Conservation (phyloP, 2,329 filamentous ascomycete genomes). For the Aspergillus vadensis region DNA sequence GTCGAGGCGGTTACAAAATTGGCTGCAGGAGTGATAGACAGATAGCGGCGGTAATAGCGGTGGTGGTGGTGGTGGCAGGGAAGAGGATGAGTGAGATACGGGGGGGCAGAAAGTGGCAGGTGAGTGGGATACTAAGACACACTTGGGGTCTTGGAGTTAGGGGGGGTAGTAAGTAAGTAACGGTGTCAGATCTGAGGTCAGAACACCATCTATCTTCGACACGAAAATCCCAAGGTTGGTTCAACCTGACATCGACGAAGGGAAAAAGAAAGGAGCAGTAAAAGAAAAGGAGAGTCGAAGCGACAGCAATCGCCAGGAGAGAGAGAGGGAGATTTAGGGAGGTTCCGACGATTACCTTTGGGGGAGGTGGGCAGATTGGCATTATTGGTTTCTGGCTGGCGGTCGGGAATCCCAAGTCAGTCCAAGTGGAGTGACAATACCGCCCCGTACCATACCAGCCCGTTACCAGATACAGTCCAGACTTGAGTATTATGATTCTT, state of each 20-base stretch:
- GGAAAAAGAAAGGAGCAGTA: neutral
- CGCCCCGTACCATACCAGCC: slow-evolving; percentile 3
- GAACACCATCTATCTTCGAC: neutral
- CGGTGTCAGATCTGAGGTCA: neutral
- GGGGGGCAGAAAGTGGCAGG: neutral
- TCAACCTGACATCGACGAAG: neutral
- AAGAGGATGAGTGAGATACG: slow-evolving; percentile 7
- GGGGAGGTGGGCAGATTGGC: slow-evolving; percentile 7
- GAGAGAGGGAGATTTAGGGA: slow-evolving; percentile 7
- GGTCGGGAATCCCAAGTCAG: neutral
- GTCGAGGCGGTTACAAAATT: slow-evolving; percentile 16
- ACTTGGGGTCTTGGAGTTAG: neutral
- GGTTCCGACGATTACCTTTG: neutral
- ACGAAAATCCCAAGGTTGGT: neutral
- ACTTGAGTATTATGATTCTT: no score
- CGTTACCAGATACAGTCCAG: neutral
- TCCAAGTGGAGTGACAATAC: slow-evolving; percentile 6
- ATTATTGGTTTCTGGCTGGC: neutral
- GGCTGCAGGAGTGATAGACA: slow-evolving; percentile 13
- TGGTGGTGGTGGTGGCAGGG: slow-evolving; percentile 13
- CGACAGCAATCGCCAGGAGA: neutral
- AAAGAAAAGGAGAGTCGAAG: neutral
- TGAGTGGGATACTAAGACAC: slow-evolving; percentile 13
- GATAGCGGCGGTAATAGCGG: slow-evolving; percentile 8
- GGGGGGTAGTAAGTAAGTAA: slow-evolving; percentile 9